A percentile compares a stretch with the other conserved stretches of the same genome.
Conservation (phyloP, 345 rosid species). For the Linum trigynum region DNA sequence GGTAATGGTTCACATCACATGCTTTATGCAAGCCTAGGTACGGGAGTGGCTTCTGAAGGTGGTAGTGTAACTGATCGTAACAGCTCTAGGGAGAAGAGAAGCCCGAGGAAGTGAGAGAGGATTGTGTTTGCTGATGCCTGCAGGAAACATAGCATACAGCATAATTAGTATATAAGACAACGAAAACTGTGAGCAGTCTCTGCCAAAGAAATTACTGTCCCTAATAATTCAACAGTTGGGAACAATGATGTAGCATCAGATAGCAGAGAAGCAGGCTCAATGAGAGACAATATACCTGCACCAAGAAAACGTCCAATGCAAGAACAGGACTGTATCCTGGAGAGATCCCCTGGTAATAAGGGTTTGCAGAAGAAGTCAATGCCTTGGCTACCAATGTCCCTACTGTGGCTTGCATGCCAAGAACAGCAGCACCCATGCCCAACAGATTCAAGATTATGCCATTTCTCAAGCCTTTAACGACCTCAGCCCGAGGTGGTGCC, state of each 20-base stretch:
- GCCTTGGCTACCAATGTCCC: constrained; percentile 89
- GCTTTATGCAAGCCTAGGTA: constrained; percentile 45
- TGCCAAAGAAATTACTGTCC: background rate
- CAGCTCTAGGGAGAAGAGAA: constrained; percentile 78
- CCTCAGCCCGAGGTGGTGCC: constrained; percentile 99
- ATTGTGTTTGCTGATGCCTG: constrained; percentile 95
- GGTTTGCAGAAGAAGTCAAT: constrained; percentile 79
- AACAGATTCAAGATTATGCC: constrained; percentile 72
- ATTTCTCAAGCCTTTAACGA: constrained; percentile 77
- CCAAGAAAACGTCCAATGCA: constrained; percentile 89
- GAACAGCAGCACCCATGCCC: constrained; percentile 91
- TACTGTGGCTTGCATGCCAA: constrained; percentile 95
- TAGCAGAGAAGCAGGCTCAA: background rate
- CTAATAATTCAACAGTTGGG: background rate
- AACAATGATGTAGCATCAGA: background rate
- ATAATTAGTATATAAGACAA: background rate
- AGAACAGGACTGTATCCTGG: constrained; percentile 81
- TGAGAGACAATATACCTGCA: constrained; percentile 48
- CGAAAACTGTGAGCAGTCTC: background rate
- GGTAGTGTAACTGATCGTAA: constrained; percentile 82
- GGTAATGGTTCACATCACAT: constrained; percentile 3
- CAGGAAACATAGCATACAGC: constrained; percentile 16
- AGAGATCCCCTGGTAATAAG: constrained; percentile 72
- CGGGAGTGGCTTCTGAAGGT: constrained; percentile 40
- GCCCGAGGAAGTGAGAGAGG: constrained; percentile 93